Base-by-base conservation (phyloP, 805 yeast genomes). In the Yarrowia sp. region DNA sequence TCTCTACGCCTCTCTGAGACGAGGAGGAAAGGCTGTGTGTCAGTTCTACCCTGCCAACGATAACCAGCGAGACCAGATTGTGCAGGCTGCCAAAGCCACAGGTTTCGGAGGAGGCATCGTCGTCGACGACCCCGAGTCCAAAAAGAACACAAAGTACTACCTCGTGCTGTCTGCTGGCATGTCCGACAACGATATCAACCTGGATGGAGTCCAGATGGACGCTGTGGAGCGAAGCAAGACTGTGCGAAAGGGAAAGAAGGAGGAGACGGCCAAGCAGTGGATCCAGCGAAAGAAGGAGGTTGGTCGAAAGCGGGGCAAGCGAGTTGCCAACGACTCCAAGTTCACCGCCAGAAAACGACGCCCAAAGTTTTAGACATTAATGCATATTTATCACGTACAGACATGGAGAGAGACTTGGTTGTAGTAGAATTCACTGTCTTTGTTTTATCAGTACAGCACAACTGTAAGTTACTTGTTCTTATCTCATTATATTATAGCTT, bases 41-140 rank as follows among this genome's bases (percentile, higher is more conserved):
- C 99, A 95, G 76, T 95, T 93, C 74, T 95, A 95, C 76, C 99
- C 99, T 11, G 85, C 86, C 74, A 89, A 92, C 76, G 97, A 95
- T 68, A 83, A 81, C 33, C 98, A 95, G 75, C 85, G 87, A 10
- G 88, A 90, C 66, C 82, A 84, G 54, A 90, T 95, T 32, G 78
- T 90, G 63, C 81, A 82, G 41, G 89, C 96, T 24, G 98, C 99
- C 10, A 93, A 92, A 75, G 86, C 89, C 6, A 88, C 98, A 0
- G 99, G 99, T 1, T 95, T 95, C 75, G 93, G 91, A 65, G 98
- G 99, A 72, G 99, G 99, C 68, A 80, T 93, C 69, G 92, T 95
- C 24, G 83, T 93, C 40, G 99, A 95, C 75, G 93, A 92, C 67
- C 96, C 97, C 4, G 98, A 95, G 70, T 85, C 92, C 36, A 92